Conservation (phyloP, 768 basidiomycete genomes). For the Lentinula edodes region DNA sequence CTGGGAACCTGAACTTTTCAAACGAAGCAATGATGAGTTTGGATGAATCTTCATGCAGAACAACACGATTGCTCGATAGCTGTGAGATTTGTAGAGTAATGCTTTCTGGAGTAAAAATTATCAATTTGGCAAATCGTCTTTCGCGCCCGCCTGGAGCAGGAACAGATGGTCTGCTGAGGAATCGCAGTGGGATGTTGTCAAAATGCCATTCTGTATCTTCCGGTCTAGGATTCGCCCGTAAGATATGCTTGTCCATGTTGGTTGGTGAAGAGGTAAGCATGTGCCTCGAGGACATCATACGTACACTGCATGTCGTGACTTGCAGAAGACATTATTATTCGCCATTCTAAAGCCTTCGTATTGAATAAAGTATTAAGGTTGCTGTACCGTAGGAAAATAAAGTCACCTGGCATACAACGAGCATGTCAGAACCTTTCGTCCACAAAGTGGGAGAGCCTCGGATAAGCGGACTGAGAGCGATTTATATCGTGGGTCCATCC, state of each 20-base stretch:
- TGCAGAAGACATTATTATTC: neutral
- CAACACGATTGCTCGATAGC: constrained; percentile 54
- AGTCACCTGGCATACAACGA: neutral
- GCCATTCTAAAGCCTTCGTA: neutral
- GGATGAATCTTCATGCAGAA: constrained; percentile 48
- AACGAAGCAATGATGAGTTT: constrained; percentile 56
- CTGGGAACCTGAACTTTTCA: constrained; percentile 48
- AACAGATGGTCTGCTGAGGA: neutral
- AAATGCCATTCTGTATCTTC: constrained; percentile 55
- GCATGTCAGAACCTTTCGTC: neutral
- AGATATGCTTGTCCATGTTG: constrained; percentile 29
- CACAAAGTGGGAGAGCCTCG: neutral
- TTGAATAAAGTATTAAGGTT: neutral
- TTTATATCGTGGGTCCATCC: constrained; percentile 50
- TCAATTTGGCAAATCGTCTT: constrained; percentile 34
- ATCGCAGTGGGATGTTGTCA: constrained; percentile 20
- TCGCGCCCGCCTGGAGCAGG: neutral
- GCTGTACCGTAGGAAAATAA: constrained; percentile 2
- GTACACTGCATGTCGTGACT: neutral
- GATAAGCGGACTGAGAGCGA: neutral
- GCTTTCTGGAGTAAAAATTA: constrained; percentile 43
- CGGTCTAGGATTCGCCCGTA: constrained; percentile 34
- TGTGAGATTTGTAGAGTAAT: constrained; percentile 45
- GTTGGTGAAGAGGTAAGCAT: neutral
- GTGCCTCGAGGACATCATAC: neutral